Percentiles rank a stretch among this genome's conserved stretches.
Conservation (phyloP, 352 stramenopile species). For the Peronospora destructor region DNA sequence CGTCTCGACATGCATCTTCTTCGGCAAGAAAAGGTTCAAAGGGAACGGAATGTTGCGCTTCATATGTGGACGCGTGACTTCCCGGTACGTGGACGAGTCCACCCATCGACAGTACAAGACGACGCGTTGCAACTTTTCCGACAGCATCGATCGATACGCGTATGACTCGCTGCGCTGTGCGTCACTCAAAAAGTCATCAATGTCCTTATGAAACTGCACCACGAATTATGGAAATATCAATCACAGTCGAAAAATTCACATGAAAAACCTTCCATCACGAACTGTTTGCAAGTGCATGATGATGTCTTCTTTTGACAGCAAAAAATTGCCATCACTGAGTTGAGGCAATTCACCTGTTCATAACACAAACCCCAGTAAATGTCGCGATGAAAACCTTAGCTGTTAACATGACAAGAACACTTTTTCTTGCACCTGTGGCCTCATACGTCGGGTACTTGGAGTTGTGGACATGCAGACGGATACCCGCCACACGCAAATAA, state of each 20-base stretch:
- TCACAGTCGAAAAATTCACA: neutral
- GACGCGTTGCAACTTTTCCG: conserved; percentile 76
- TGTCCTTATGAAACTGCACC: conserved; percentile 69
- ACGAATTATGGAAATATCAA: neutral
- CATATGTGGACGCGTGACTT: conserved; percentile 75
- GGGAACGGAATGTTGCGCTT: conserved; percentile 81
- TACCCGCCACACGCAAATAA: conserved; percentile 71
- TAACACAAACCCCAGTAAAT: neutral
- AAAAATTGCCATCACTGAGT: conserved; percentile 81
- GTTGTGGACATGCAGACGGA: conserved; percentile 80
- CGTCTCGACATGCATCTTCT: conserved; percentile 75
- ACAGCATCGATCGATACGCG: conserved; percentile 75
- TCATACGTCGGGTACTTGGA: conserved; percentile 77
- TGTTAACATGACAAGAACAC: too few relatives aligned
- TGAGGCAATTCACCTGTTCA: conserved; percentile 66
- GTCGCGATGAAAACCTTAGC: too few relatives aligned
- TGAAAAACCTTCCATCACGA: conserved; percentile 1
- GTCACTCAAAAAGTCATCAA: conserved; percentile 63
- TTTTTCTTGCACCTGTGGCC: conserved; percentile 39
- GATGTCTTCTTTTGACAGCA: conserved; percentile 78
- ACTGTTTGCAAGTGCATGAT: conserved; percentile 84
- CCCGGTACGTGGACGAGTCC: conserved; percentile 73
- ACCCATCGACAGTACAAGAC: conserved; percentile 82
- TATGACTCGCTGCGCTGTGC: conserved; percentile 74
- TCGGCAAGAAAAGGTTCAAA: conserved; percentile 73